Evolutionary conservation across 2,329 filamentous ascomycete genomes (phyloP).

Genomic region (Apiospora pterosperma): DNA sequence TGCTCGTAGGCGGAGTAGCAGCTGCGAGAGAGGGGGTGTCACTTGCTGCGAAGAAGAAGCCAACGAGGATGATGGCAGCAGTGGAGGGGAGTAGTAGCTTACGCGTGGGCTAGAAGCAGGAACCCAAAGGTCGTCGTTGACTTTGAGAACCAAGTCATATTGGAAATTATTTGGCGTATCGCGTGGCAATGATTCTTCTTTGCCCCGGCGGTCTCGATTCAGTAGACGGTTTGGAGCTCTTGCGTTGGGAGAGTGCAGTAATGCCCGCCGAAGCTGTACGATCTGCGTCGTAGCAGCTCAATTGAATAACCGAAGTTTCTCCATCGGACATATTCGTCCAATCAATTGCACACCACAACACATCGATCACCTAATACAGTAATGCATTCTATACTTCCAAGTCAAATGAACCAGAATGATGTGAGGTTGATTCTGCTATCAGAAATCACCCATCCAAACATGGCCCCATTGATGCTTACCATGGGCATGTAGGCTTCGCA

Average conservation of each 20-base stretch:
- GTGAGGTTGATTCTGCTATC: no score
- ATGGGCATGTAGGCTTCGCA: no score
- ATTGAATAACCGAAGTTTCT: slow-evolving; percentile 3
- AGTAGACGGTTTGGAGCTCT: not conserved
- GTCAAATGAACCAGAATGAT: no score
- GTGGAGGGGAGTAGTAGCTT: slow-evolving; percentile 33
- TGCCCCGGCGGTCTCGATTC: not conserved
- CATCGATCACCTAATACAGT: no score
- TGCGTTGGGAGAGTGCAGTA: not conserved
- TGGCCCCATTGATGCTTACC: no score
- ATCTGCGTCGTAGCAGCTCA: not conserved
- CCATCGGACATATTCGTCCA: not conserved
- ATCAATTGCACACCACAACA: no score
- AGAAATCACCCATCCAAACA: no score
- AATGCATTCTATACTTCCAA: no score
- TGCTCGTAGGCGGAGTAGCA: slow-evolving; percentile 97
- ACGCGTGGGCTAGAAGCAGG: slow-evolving; percentile 84
- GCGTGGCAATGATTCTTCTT: not conserved
- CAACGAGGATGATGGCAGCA: slow-evolving; percentile 11
- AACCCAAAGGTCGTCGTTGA: slow-evolving; percentile 69
- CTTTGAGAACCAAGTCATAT: slow-evolving; percentile 68
- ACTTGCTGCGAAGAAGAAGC: slow-evolving; percentile 5
- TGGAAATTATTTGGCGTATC: not conserved
- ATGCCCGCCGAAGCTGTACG: not conserved
- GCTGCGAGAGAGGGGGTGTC: slow-evolving; percentile 42